Evolutionary conservation across 2,329 filamentous ascomycete genomes (phyloP).

Genomic region (Talaromyces amestolkiae): DNA sequence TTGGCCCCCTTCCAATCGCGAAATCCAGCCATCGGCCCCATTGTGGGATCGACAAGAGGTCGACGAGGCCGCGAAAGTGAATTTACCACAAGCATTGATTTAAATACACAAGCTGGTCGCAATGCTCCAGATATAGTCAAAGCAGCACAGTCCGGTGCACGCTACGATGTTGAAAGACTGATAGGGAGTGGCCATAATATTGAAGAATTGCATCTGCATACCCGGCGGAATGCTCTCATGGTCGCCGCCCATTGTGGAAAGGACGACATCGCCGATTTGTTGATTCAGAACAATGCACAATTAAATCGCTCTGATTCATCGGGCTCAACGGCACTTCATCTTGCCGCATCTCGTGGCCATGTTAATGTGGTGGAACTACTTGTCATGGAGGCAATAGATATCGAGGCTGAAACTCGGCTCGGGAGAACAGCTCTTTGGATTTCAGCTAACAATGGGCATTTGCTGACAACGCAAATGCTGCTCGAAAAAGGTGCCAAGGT

Average conservation of each 20-base stretch:
- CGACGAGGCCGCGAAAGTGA: constrained; percentile 27
- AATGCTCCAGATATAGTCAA: constrained; percentile 36
- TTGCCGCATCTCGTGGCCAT: constrained; percentile 35
- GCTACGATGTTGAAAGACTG: constrained; percentile 33
- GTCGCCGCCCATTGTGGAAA: constrained; percentile 43
- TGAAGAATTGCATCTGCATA: constrained; percentile 31
- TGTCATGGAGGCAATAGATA: constrained; percentile 28
- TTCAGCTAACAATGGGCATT: constrained; percentile 36
- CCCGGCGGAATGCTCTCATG: constrained; percentile 37
- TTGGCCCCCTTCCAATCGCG: constrained; percentile 17
- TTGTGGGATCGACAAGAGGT: constrained; percentile 22
- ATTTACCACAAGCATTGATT: constrained; percentile 37
- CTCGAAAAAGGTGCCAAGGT: constrained; percentile 34
- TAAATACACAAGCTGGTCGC: constrained; percentile 29
- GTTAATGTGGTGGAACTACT: constrained; percentile 30
- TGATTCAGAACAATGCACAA: constrained; percentile 34
- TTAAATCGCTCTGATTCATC: constrained; percentile 31
- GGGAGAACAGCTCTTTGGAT: constrained; percentile 38
- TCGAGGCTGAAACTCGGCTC: constrained; percentile 32
- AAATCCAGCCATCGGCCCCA: constrained; percentile 16
- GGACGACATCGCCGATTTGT: constrained; percentile 33
- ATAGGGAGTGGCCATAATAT: constrained; percentile 32
- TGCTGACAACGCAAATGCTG: constrained; percentile 33
- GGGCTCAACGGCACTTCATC: constrained; percentile 32
- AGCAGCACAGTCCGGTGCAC: constrained; percentile 36